These are phyloP conservation scores for Geotrichum ghanense DNA, from an alignment of 805 yeast species.

Conservation along the genomic window DNA sequence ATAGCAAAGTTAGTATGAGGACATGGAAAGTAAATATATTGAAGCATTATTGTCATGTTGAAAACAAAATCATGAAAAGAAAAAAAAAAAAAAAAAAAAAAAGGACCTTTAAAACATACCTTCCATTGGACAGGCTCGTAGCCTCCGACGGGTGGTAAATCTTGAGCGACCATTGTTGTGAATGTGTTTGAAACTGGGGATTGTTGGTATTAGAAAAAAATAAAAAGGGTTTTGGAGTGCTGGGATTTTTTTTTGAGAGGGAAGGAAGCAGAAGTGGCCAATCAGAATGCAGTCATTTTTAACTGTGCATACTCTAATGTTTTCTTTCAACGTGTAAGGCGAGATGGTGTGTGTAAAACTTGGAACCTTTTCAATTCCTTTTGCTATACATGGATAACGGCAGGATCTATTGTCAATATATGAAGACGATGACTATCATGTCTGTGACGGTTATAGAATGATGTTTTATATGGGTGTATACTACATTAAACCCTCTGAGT, in stretches of 20 bases:
- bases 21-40: not conserved
- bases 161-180: constrained; percentile 35
- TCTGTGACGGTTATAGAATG: no score
- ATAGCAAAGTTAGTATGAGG: no score
- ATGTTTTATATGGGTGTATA: no score
- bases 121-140: constrained; percentile 84
- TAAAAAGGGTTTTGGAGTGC: not conserved
- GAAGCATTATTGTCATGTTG: no score
- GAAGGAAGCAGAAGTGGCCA: not conserved
- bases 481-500: no score
- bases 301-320: no score
- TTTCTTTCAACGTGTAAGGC: no score
- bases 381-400: no score
- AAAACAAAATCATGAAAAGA: not conserved
- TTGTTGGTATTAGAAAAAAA: not conserved
- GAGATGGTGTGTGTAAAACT: no score
- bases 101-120: constrained; percentile 16
- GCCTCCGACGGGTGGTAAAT: constrained; percentile 79
- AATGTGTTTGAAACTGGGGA: not conserved
- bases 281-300: not conserved
- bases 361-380: no score
- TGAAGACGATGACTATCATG: no score
- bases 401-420: no score
- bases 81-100: not conserved
- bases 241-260: not conserved